A percentile compares a stretch with the other conserved stretches of the same genome.
These are phyloP conservation scores for Myxozyma nipponensis DNA, from an alignment of 805 yeast species.

Conservation along the genomic window DNA sequence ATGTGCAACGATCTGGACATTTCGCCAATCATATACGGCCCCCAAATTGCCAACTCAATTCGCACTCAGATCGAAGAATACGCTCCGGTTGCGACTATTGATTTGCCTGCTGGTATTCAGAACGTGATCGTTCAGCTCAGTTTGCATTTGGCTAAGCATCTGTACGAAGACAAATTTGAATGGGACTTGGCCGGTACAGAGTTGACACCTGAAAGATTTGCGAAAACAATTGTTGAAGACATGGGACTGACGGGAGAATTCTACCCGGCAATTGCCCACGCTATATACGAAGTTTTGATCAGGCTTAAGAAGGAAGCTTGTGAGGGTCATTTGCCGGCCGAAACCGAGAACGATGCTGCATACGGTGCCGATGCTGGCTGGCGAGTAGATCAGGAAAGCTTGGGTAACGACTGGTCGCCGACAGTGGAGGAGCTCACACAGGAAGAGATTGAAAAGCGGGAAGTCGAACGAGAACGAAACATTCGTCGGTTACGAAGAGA, in stretches of 20 bases:
- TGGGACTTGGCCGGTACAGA: constrained; percentile 66
- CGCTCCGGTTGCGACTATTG: constrained; percentile 57
- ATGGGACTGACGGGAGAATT: constrained; percentile 82
- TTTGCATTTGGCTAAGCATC: constrained; percentile 74
- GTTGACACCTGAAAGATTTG: constrained; percentile 79
- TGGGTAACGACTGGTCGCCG: constrained; percentile 85
- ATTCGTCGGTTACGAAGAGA: constrained; percentile 90
- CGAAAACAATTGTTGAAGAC: constrained; percentile 75
- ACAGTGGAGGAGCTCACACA: constrained; percentile 78
- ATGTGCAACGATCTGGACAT: constrained; percentile 82
- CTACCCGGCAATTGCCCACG: constrained; percentile 81
- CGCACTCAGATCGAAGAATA: constrained; percentile 77
- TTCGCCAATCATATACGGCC: constrained; percentile 49
- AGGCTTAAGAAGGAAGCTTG: constrained; percentile 76
- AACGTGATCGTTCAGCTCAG: constrained; percentile 79
- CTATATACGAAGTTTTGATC: constrained; percentile 74
- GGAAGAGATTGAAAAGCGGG: constrained; percentile 92
- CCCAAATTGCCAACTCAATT: constrained; percentile 68
- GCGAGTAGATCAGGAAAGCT: constrained; percentile 68
- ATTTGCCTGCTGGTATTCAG: constrained; percentile 54
- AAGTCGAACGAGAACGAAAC: constrained; percentile 90
- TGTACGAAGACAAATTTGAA: constrained; percentile 89
- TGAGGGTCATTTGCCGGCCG: constrained; percentile 58
- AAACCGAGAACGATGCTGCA: constrained; percentile 55
- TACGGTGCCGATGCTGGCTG: constrained; percentile 61